Base-by-base conservation (phyloP, 2,329 filamentous ascomycete genomes). In the Microcyclospora tardicrescens region DNA sequence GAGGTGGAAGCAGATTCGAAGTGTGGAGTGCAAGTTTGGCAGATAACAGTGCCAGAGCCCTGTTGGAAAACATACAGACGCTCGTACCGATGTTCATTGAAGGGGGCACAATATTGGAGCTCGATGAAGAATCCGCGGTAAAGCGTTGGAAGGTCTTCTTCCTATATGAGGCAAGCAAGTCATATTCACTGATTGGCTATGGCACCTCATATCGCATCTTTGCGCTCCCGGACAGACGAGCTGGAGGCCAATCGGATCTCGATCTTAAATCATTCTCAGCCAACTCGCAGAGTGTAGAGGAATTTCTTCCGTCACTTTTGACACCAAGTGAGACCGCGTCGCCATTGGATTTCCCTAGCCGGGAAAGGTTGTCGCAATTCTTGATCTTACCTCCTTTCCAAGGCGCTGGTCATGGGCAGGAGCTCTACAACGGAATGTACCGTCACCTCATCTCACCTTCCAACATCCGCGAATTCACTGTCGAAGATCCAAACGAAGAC, bases 61-160 rank as follows among this genome's bases (percentile, higher is more conserved):
- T 95, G 30, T 68, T 94, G 53, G 76, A 76, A 44, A 84, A 87
- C 37, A 74, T 93, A 47, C 86, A 94, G 62, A 76, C 95, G 39
- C 67, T 93, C 28, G 75, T 87, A 5, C 77, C 84, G 12, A 69
- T 96, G 43, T 93, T 86, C 59, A 95, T 98, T 44, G 93, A 98
- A 60, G 91, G 84, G 19, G 91, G 87, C n/a, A 82, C 77, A 4
- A 76, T 76, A 29, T 77, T 95, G 34, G 74, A 74, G 12, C 65
- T 80, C 2, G 77, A 86, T 30, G 72, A 80, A 1, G 81, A 87
- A 44, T 80, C 76, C 69, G 79, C 77, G 0, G 62, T 80, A 14
- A 75, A 86, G 43, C 75, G 89, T 52, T 98, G 91, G 91, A 86
- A 83, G 1, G 65, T 96, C n/a, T 96, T 86, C 63, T 78, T 94